Percentiles rank a stretch among this genome's conserved stretches.
Conservation (phyloP, 2,329 filamentous ascomycete species). For the Penicillium sp. region DNA sequence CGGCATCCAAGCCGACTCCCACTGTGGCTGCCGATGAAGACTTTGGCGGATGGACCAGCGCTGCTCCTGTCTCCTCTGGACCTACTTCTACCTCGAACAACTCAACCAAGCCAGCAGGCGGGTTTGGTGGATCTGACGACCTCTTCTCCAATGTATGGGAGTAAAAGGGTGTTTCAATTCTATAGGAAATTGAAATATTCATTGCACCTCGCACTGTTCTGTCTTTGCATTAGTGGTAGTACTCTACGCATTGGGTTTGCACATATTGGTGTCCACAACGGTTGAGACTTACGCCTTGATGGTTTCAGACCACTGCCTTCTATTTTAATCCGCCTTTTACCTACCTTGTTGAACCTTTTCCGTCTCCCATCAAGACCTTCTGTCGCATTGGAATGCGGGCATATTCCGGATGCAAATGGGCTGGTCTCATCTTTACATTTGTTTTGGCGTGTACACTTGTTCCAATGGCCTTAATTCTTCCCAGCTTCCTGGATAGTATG, state of each 20-base stretch:
- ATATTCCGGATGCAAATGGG: constrained; percentile 15
- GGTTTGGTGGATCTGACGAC: constrained; percentile 69
- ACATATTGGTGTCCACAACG: constrained; percentile 13
- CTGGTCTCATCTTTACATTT: constrained; percentile 13
- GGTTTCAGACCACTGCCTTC: neutral
- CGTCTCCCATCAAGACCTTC: neutral
- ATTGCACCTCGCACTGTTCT: neutral
- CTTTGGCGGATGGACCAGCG: constrained; percentile 91
- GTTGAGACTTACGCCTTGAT: neutral
- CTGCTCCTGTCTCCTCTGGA: constrained; percentile 55
- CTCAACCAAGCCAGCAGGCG: constrained; percentile 58
- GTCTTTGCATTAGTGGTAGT: constrained; percentile 14
- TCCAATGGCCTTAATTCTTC: neutral
- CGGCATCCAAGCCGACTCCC: constrained; percentile 45
- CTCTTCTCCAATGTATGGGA: constrained; percentile 96
- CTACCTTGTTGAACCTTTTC: neutral
- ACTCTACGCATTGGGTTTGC: constrained; percentile 13
- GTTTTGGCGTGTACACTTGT: constrained; percentile 10
- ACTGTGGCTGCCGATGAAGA: constrained; percentile 87
- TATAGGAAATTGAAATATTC: constrained; percentile 3
- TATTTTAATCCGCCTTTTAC: neutral
- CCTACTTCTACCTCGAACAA: constrained; percentile 40
- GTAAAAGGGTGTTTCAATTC: constrained; percentile 46
- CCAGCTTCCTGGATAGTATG: neutral
- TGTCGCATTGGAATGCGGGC: constrained; percentile 9